These are phyloP conservation scores for Monilinia polystroma DNA, from an alignment of 2,329 filamentous ascomycete species.

Conservation along the genomic window DNA sequence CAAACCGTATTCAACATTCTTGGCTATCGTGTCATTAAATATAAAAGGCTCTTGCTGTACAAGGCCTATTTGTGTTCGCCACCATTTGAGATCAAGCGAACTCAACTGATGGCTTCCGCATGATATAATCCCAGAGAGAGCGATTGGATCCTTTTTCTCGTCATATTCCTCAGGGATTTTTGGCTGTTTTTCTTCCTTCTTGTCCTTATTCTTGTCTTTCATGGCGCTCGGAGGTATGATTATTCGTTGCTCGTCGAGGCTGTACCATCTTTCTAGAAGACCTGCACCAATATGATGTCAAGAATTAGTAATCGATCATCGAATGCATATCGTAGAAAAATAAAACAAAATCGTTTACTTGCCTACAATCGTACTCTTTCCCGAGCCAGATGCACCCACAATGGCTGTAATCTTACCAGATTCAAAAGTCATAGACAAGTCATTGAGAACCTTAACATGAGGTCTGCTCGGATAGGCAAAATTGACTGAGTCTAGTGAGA, in stretches of 20 bases:
- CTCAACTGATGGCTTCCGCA: slow-evolving; percentile 55
- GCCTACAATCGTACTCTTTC: slow-evolving; percentile 45
- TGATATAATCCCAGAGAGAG: slow-evolving; percentile 52
- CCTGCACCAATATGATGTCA: slow-evolving; percentile 16
- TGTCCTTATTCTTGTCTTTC: slow-evolving; percentile 41
- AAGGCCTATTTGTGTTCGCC: slow-evolving; percentile 58
- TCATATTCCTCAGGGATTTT: slow-evolving; percentile 35
- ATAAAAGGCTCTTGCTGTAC: slow-evolving; percentile 69
- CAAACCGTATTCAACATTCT: slow-evolving; percentile 62
- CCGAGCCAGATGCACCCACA: slow-evolving; percentile 46
- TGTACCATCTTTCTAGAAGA: slow-evolving; percentile 46
- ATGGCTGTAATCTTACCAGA: slow-evolving; percentile 45
- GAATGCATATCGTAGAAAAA: not conserved
- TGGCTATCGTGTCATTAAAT: slow-evolving; percentile 64
- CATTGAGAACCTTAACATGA: slow-evolving; percentile 39
- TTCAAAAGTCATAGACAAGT: slow-evolving; percentile 38
- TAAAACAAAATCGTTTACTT: not conserved
- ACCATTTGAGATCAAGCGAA: slow-evolving; percentile 62
- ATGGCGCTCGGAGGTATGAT: slow-evolving; percentile 22
- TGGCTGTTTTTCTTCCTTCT: slow-evolving; percentile 42
- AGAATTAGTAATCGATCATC: not conserved
- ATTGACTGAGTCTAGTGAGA: slow-evolving; percentile 38
- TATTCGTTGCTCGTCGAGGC: slow-evolving; percentile 25
- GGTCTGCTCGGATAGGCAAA: slow-evolving; percentile 42
- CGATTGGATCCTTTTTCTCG: slow-evolving; percentile 40